phyloP scores from a whole-genome alignment of 768 basidiomycete species.

The Mycena filopes region DNA sequence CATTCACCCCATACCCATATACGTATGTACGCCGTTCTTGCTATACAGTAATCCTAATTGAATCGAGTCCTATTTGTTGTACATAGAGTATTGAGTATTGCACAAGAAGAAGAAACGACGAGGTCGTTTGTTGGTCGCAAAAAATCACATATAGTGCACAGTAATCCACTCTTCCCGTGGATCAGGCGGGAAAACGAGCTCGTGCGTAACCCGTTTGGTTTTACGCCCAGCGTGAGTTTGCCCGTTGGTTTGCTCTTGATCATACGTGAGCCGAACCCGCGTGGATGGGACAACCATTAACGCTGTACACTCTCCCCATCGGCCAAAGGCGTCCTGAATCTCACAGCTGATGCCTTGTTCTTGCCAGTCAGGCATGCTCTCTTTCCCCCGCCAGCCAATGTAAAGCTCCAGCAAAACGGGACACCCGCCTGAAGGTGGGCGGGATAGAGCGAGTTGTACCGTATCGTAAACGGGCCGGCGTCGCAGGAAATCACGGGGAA shows the following conservation, averaged over 20 bases:
- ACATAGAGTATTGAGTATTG: no score
- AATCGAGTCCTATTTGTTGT: no score
- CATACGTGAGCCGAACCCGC: constrained; percentile 4
- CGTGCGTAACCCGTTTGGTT: background rate
- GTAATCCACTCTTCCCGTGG: background rate
- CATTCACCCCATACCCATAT: no score
- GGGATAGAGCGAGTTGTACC: no score
- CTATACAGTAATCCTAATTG: no score
- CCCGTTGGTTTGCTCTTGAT: no score
- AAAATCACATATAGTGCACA: constrained; percentile 10
- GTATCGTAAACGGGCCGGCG: background rate
- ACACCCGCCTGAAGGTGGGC: background rate
- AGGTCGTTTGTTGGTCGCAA: no score
- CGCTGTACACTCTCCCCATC: background rate
- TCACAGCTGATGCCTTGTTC: background rate
- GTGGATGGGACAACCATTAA: background rate
- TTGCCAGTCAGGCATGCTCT: constrained; percentile 5
- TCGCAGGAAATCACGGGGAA: no score
- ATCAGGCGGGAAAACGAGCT: constrained; percentile 13
- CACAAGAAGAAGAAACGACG: no score
- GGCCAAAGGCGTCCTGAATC: background rate
- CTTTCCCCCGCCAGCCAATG: background rate
- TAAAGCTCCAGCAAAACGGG: constrained; percentile 1
- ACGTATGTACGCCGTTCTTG: no score
- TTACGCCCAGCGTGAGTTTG: no score